Evolutionary conservation across 2,329 filamentous ascomycete species (phyloP).

Genomic region (Ceratocystiopsis sp.): DNA sequence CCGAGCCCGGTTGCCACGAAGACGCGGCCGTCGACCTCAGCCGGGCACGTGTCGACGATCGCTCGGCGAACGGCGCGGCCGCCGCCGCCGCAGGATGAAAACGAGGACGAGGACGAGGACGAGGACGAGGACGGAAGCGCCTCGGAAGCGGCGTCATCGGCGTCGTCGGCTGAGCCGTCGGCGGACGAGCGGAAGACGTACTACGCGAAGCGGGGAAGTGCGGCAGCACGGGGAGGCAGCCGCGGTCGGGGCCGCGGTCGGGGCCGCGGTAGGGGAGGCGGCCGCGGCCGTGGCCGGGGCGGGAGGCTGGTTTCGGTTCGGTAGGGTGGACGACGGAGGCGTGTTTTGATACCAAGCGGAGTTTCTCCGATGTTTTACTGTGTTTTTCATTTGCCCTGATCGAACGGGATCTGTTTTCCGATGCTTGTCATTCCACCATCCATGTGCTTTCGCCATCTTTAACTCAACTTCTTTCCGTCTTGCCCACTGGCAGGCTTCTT

Average conservation of each 20-base stretch:
- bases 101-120: not conserved
- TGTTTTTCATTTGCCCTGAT: no score
- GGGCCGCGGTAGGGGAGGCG: not conserved
- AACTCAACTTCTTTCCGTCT: slow-evolving; percentile 13
- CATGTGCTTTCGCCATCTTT: not conserved
- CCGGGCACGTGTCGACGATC: no score
- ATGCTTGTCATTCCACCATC: not conserved
- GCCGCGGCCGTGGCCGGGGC: not conserved
- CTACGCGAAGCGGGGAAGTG: not conserved
- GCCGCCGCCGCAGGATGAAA: not conserved
- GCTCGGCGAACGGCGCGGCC: not conserved
- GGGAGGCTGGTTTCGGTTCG: not conserved
- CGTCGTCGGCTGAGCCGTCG: no score
- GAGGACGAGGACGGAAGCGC: not conserved
- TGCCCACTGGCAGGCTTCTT: slow-evolving; percentile 25
- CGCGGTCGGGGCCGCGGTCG: not conserved
- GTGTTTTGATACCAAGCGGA: no score
- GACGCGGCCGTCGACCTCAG: no score
- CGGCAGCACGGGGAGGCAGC: not conserved
- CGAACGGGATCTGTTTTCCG: not conserved
- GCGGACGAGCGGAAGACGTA: no score
- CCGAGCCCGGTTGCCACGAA: not conserved
- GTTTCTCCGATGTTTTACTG: no score
- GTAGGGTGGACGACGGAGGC: no score
- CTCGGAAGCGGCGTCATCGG: no score